These are phyloP conservation scores for Dispira parvispora DNA, from an alignment of 192 early-diverging fungal species.

Conservation along the genomic window DNA sequence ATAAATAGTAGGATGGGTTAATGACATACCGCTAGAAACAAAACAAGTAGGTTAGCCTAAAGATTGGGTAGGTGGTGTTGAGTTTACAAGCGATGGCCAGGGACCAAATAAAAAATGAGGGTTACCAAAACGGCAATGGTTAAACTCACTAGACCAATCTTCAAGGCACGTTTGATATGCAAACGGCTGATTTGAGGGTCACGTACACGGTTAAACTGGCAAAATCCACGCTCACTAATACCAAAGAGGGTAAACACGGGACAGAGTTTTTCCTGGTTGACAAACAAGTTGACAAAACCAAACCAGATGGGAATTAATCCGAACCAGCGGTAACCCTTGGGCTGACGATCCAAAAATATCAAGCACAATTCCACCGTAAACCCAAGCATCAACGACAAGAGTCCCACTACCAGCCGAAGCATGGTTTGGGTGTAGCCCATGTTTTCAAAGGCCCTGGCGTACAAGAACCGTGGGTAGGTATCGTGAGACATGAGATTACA, in stretches of 20 bases:
- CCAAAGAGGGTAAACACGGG: slow-evolving; percentile 11
- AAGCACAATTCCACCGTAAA: slow-evolving; percentile 30
- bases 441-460: slow-evolving; percentile 36
- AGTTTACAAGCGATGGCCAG: not conserved
- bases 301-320: slow-evolving; percentile 23
- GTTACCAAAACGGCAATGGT: not conserved
- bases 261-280: slow-evolving; percentile 20
- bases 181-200: not conserved
- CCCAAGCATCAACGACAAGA: slow-evolving; percentile 30
- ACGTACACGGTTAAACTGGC: slow-evolving; percentile 4
- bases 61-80: not conserved
- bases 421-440: slow-evolving; percentile 28
- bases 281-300: slow-evolving; percentile 21
- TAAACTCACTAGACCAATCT: not conserved
- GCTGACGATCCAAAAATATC: slow-evolving; percentile 32
- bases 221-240: slow-evolving; percentile 1
- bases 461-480: slow-evolving; percentile 36
- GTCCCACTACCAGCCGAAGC: slow-evolving; percentile 25
- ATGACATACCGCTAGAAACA: too few relatives aligned
- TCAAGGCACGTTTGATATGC: not conserved
- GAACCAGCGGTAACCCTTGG: slow-evolving; percentile 33
- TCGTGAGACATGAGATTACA: slow-evolving; percentile 32
- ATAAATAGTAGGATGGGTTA: too few relatives aligned
- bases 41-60: too few relatives aligned
- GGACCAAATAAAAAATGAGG: slow-evolving; percentile 7